Evolutionary conservation across 2,329 filamentous ascomycete genomes (phyloP), one percentile per base, ranked within the genome.

Genomic region (Diaporthe aspalathi): DNA sequence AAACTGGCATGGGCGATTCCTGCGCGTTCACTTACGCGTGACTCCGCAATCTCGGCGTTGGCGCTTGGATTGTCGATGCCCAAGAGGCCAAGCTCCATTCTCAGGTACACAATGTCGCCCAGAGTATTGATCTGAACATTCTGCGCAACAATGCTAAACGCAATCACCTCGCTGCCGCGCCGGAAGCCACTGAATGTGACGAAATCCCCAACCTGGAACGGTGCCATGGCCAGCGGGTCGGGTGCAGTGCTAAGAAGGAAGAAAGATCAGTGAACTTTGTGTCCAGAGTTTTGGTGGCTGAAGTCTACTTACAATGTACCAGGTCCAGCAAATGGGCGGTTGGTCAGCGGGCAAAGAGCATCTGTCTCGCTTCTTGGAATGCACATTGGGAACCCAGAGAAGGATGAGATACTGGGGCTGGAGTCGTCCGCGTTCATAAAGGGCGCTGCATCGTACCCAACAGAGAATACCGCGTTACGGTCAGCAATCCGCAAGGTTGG

Each of bases 331-430:
- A 79, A 78, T 0, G 81, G 81, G 1, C 81, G 75, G 67, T 82
- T 81, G 29, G 74, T 77, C 6, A 78, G 40, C 5, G 80, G 80
- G 60, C 81, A 83, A 1, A 80, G 73, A 0, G 80, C 78, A 35
- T 83, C 81, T 1, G 78, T 78, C 29, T 76, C 70, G 27, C 81
- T 82, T 20, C 85, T 79, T 0, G 84, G 85, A 22, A 87, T 83
- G 70, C 85, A 87, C 85, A 87, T 87, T 2, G 85, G 85, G 65
- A 86, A 87, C 0, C 85, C 85, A 16, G 82, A 83, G 76, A 85
- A 87, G 1, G 84, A 82, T 2, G 80, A 81, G 67, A 87, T 80
- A 63, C 81, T 83, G 0, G 85, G 85, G 71, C 82, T 87, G 70
- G 83, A 78, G 68, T 85, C 84, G 73, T 87, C 85, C 1, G 84